Conservation (phyloP, 371 early-diverging fungal genomes). For the Batrachochytrium dendrobatidis region DNA sequence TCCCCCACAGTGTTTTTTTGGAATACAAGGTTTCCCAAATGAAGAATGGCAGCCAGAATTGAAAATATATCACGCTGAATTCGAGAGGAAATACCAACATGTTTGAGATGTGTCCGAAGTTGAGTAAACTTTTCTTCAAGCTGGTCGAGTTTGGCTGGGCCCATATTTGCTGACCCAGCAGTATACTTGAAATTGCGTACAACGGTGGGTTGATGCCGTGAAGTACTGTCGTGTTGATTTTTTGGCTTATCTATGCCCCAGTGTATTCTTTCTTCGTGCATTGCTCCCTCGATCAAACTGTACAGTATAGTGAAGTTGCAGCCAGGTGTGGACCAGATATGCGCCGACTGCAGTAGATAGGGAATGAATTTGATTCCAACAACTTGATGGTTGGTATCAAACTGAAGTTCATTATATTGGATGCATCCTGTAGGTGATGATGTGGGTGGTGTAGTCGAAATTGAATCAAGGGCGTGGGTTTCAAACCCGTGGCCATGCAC, state of each 20-base stretch:
- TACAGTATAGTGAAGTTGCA: conserved; percentile 86
- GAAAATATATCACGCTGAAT: conserved; percentile 72
- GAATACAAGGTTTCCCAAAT: conserved; percentile 83
- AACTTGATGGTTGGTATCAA: conserved; percentile 74
- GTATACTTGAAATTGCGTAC: not conserved
- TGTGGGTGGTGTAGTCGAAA: no score
- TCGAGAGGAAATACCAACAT: conserved; percentile 71
- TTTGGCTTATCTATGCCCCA: conserved; percentile 8
- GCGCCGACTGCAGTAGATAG: conserved; percentile 71
- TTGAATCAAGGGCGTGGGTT: no score
- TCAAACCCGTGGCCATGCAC: no score
- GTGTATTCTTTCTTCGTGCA: conserved; percentile 40
- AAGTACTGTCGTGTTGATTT: no score
- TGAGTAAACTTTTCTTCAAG: conserved; percentile 38
- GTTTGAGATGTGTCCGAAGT: conserved; percentile 65
- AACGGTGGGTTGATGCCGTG: no score
- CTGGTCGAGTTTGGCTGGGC: conserved; percentile 18
- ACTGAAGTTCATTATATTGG: conserved; percentile 77
- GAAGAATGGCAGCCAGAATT: conserved; percentile 78
- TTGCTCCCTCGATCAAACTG: conserved; percentile 56
- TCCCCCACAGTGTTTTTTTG: conserved; percentile 64
- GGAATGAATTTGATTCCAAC: conserved; percentile 76
- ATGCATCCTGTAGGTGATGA: conserved; percentile 68
- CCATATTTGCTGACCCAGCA: not conserved
- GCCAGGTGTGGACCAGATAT: conserved; percentile 15